Base-by-base conservation (phyloP, 352 stramenopile genomes). In the Phytophthora citrophthora region DNA sequence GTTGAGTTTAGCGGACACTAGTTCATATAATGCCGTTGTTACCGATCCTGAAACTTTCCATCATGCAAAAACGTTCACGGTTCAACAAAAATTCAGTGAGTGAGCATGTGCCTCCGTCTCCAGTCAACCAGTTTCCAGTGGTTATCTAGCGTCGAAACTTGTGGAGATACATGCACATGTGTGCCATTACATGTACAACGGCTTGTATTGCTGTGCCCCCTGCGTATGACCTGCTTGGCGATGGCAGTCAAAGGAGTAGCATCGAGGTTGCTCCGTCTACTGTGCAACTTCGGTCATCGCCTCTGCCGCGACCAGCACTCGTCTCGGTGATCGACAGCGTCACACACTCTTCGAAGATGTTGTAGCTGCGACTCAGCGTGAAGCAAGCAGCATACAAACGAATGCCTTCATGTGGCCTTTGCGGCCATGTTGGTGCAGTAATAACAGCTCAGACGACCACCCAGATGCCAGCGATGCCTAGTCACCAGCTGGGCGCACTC, bases 241-340 rank as follows among this genome's bases (percentile, higher is more conserved):
- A 62, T 44, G 24, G n/a, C 34, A 29, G 54, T 56, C 55, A 63
- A 50, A 63, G 45, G 45, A 43, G 54, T 63, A 49, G 55, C 55
- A 63, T 36, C 29, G 29, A 13, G 1, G 29, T 34, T 63, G 55
- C 55, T 62, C 24, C 44, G 54, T 55, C 44, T 62, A 61, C 26
- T 29, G 13, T 34, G 8, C 29, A 8, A 56, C 43, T 62, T 62
- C 43, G 54, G 54, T 34, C 27, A 34, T 11, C 29, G 32, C 9
- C 20, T 57, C 36, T 48, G 50, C 38, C 38, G 6, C 20, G 53
- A 61, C 52, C 52, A 49, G 26, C 23, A 56, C 12, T 2, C 6
- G 32, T 64, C 46, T 64, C 46, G 56, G 56, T 64, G 56, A 57
- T 64, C 56, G 56, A 58, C 36, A 56, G 9, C 29, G 29, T 3